phyloP scores from a whole-genome alignment of 2,329 filamentous ascomycete genomes.

The Mariannaea sp. region DNA sequence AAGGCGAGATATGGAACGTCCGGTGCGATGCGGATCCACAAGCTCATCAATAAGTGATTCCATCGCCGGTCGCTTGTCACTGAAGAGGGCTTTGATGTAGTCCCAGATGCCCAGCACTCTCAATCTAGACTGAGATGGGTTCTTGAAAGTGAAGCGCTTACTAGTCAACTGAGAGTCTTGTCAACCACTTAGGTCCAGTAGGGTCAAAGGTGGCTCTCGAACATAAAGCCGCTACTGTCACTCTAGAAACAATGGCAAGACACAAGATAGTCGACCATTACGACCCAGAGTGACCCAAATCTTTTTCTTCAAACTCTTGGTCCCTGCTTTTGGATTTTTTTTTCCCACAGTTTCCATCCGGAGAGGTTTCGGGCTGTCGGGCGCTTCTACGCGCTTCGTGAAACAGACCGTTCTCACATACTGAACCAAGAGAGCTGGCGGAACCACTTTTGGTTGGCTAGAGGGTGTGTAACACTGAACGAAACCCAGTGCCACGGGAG shows the following conservation, averaged over 20 bases:
- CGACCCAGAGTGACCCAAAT: not conserved
- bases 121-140: too few relatives aligned
- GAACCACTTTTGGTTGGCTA: constrained; percentile 30
- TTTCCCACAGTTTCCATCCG: not conserved
- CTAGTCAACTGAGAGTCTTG: too few relatives aligned
- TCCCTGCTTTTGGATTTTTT: not conserved
- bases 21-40: constrained; percentile 1
- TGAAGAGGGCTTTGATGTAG: too few relatives aligned
- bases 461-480: not conserved
- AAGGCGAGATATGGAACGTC: constrained; percentile 13
- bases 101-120: too few relatives aligned
- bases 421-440: constrained; percentile 8
- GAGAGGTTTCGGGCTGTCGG: not conserved
- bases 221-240: too few relatives aligned
- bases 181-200: too few relatives aligned
- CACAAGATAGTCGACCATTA: too few relatives aligned
- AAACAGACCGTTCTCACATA: constrained; percentile 29
- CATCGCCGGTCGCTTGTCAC: too few relatives aligned
- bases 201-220: too few relatives aligned
- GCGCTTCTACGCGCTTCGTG: constrained; percentile 36
- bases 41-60: too few relatives aligned
- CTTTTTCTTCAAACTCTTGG: not conserved
- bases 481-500: constrained; percentile 8
- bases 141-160: too few relatives aligned
- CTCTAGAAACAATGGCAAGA: too few relatives aligned